Base-by-base conservation (phyloP, 1,139 yeast species). In the Candida sanyaensis region DNA sequence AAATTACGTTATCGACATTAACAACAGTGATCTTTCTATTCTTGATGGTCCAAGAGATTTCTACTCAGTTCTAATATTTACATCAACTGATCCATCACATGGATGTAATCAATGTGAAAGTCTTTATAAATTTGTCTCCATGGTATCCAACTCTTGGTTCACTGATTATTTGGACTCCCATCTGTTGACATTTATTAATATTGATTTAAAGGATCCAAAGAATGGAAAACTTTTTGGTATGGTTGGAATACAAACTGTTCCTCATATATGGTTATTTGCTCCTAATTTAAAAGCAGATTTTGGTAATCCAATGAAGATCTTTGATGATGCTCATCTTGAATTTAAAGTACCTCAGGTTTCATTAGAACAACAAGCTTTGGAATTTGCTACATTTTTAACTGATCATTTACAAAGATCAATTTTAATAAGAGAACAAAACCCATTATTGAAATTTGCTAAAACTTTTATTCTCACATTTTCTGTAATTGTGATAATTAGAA, bases 251-350 rank as follows among this genome's bases (percentile, higher is more conserved):
- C 63, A 63, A 4, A 66, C 80, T 3, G 79, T 85, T 2, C 93
- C 95, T 1, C 84, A 81, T 52, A 55, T 84, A 9, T 81, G 90
- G 81, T 67, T 86, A 3, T 74, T 81, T 48, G 89, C 89, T 1
- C 88, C 88, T 4, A 65, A 67, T 41, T 34, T 47, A 34, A 49
- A 48, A 21, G 31, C 34, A 17, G 56, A 46, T 12, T 47, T 54
- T 4, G 61, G 60, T 12, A 61, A 61, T 23, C 63, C 64, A 33
- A 61, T 54, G 42, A 60, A 61, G 21, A 46, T 73, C 11, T 56
- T 73, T 11, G 58, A 55, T 30, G 73, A 67, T 46, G 61, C 65
- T 6, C 73, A 69, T 52, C 63, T 59, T 44, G 57, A 61, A n/a
- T 75, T 66, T 57, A 58, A 61, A 43, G 48, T 71, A 2, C 77